Evolutionary conservation across 2,329 filamentous ascomycete genomes (phyloP), one percentile per base, ranked within the genome.

Genomic region (Hypoxylon sp.): DNA sequence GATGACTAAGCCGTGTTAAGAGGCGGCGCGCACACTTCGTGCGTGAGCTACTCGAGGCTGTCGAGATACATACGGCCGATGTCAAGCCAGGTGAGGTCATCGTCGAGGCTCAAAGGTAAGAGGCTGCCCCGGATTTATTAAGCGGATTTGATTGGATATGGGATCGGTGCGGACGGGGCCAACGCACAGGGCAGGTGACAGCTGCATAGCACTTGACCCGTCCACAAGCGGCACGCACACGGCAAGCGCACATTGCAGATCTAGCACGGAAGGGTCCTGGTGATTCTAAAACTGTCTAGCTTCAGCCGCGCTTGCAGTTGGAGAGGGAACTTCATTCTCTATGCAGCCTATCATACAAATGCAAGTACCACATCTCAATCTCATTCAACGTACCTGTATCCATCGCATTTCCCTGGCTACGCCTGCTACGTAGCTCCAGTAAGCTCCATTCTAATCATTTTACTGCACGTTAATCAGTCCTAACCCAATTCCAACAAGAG

Each of bases 351-450:
- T 52, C 51, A 24, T 57, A 36, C 2, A 32, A 51, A 20, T 18
- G 24, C 22, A 46, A 11, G 30, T 51, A 51, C 48, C 48, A 22
- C n/a, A 9, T 36, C 33, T 18, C 51, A 14, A 33, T 11, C 14
- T 20, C 26, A 28, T 33, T 44, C 24, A 16, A 53, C n/a, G n/a
- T n/a, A n/a, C n/a, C n/a, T n/a, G 42, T 44, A 49, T 49, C 14
- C 42, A 49, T 33, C 30, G 30, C 30, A 33, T 33, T 40, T 40
- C 36, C 36, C 36, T 40, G 16, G 33, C 59, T 24, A 49, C 26
- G 55, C 46, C 40, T 14, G 50, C 53, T 62, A 67, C 57, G 57
- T 67, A 67, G 61, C 57, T 64, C 64, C 55, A 64, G 45, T 64
- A 38, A 32, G 26, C 46, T 32, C 46, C 46, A 50, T 18, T 33